Evolutionary conservation across 1,284 basidiomycete species (phyloP).

Genomic region (Microbotryum silenes-acaulis): DNA sequence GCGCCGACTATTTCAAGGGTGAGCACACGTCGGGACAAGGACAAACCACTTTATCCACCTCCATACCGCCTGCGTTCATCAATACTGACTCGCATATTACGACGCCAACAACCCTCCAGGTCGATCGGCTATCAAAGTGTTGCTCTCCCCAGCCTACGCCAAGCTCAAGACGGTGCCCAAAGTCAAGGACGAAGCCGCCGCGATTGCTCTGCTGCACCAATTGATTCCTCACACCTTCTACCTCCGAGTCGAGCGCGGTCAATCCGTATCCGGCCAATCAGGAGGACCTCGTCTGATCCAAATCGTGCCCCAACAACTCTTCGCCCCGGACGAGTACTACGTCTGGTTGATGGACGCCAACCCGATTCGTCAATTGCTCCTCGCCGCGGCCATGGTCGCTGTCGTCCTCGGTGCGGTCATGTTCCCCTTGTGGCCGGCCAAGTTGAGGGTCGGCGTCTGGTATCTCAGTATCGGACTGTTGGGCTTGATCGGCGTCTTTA

Average conservation of each 20-base stretch:
- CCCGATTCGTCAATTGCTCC: constrained; percentile 67
- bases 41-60: no score
- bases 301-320: constrained; percentile 71
- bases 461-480: constrained; percentile 85
- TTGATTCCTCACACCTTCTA: constrained; percentile 73
- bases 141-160: constrained; percentile 80
- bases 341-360: constrained; percentile 92
- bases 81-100: constrained; percentile 2
- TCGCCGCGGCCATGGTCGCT: constrained; percentile 82
- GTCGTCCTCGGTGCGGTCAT: constrained; percentile 95
- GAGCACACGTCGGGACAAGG: constrained; percentile 27
- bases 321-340: constrained; percentile 71
- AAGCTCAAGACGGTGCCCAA: constrained; percentile 68
- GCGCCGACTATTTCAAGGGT: constrained; percentile 98
- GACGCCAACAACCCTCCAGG: constrained; percentile 47
- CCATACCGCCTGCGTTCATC: not conserved
- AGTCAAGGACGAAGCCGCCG: constrained; percentile 59
- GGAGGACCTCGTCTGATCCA: constrained; percentile 61
- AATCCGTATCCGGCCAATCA: constrained; percentile 45
- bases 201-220: constrained; percentile 51
- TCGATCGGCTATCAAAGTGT: constrained; percentile 82
- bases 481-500: constrained; percentile 82
- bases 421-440: constrained; percentile 96
- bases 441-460: constrained; percentile 91
- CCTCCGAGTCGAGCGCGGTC: constrained; percentile 76